Evolutionary conservation across 805 yeast genomes (phyloP).

Genomic region (Teunomyces tritomae): DNA sequence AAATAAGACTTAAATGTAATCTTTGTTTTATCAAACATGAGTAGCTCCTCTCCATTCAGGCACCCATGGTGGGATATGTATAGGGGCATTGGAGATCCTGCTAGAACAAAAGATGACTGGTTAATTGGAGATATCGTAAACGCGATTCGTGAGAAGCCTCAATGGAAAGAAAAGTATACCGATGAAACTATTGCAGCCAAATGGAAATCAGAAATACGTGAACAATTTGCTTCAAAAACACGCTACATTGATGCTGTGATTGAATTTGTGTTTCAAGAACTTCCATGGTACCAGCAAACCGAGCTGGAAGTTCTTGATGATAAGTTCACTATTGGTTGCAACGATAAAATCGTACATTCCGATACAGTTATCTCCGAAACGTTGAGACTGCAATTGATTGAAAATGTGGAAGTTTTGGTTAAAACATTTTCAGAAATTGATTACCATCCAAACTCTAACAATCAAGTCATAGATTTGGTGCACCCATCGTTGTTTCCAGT

Average conservation of each 20-base stretch:
- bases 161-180: constrained; percentile 25
- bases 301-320: constrained; percentile 7
- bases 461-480: constrained; percentile 16
- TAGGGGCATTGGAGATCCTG: not conserved
- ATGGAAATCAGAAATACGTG: constrained; percentile 24
- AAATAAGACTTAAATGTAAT: not conserved
- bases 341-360: constrained; percentile 7
- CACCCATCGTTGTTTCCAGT: constrained; percentile 21
- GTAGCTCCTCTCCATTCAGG: constrained; percentile 3
- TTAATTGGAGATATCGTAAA: constrained; percentile 14
- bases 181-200: constrained; percentile 18
- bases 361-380: constrained; percentile 5
- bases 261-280: constrained; percentile 13
- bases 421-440: constrained; percentile 4
- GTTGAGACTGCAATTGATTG: not conserved
- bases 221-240: constrained; percentile 3
- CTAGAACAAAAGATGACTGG: constrained; percentile 14
- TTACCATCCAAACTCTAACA: constrained; percentile 13
- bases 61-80: constrained; percentile 9
- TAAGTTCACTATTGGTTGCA: constrained; percentile 5
- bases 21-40: not conserved
- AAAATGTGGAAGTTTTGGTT: constrained; percentile 1
- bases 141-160: constrained; percentile 21
- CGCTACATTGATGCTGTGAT: constrained; percentile 9
- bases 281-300: constrained; percentile 12